Base-by-base conservation (phyloP, 306 rosid genomes). In the Prunus padus region DNA sequence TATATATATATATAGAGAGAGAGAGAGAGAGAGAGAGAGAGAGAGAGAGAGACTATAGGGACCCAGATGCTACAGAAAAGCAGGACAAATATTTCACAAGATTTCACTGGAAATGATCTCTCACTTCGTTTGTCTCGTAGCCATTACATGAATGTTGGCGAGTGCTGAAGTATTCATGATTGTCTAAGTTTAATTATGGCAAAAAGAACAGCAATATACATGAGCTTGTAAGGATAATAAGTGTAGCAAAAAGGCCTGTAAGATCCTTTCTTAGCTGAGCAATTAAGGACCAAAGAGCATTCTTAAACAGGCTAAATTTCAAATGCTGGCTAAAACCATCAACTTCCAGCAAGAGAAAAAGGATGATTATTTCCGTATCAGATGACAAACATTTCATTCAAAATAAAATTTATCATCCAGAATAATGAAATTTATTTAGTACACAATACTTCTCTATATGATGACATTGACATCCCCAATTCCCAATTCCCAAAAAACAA, bases 101-200 rank as follows among this genome's bases (percentile, higher is more conserved):
- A 37, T 37, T 37, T 37, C 42, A 8, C 22, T 56, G 74, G 16
- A 45, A 76, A 56, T 79, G 26, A 77, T 69, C 60, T 26, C 73
- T 33, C 31, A 37, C 42, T 37, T 67, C 83, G 76, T 81, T 81
- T 62, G 64, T 73, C 65, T 61, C 63, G 47, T 7, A 6, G 65
- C 61, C 76, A 82, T 84, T 72, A 81, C 77, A 65, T 61, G 67
- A 54, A 77, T 49, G 51, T 59, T 26, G 80, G 72, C 25, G 55
- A 66, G 56, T 65, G 67, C 65, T 63, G 9, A 37, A 62, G 28
- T 65, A 63, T 65, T 23, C 63, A 64, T 55, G 1, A 42, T 28
- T 11, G 8, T 10, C 31, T 1, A n/a, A 59, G 12, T 60, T 47
- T 19, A 60, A 60, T 49, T 1, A 62, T 60, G 16, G 14, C 23